A percentile compares a stretch with the other conserved stretches of the same genome.
Conservation (phyloP, 2,329 filamentous ascomycete species). For the Uncinocarpus reesii region DNA sequence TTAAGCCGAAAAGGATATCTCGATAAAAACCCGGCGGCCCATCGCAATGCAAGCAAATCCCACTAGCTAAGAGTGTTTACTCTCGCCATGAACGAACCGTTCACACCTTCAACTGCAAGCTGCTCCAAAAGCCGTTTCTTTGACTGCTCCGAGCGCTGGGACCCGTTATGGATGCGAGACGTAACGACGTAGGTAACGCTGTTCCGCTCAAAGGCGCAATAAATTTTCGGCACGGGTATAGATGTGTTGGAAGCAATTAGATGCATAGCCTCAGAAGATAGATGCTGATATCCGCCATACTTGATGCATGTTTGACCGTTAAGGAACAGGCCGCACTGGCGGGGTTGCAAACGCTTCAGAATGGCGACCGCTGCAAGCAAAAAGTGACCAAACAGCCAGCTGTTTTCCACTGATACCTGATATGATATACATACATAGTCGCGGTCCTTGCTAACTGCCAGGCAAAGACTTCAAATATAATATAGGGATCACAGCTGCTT, state of each 20-base stretch:
- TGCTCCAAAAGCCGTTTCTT: slow-evolving; percentile 13
- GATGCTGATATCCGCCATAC: slow-evolving; percentile 22
- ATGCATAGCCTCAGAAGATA: slow-evolving; percentile 33
- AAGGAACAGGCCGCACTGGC: neutral
- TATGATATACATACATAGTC: too few species aligned
- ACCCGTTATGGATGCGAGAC: slow-evolving; percentile 27
- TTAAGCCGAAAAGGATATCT: too few species aligned
- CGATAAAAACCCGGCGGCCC: too few species aligned
- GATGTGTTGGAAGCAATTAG: slow-evolving; percentile 35
- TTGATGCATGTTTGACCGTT: slow-evolving; percentile 24
- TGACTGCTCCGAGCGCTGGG: slow-evolving; percentile 10
- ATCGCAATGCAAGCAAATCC: too few species aligned
- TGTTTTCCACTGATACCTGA: neutral
- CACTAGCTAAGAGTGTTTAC: too few species aligned
- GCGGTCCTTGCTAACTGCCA: too few species aligned
- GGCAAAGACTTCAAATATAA: too few species aligned
- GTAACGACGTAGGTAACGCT: slow-evolving; percentile 40
- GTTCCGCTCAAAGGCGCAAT: slow-evolving; percentile 36
- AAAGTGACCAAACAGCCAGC: neutral
- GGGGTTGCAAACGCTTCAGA: neutral
- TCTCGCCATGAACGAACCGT: too few species aligned
- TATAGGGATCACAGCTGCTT: too few species aligned
- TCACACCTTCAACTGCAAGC: slow-evolving; percentile 16
- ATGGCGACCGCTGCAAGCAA: neutral
- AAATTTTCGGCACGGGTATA: slow-evolving; percentile 39